These are phyloP conservation scores for Acanthamoeba healyi DNA, from an alignment of 208 protist genomes.

Conservation along the genomic window DNA sequence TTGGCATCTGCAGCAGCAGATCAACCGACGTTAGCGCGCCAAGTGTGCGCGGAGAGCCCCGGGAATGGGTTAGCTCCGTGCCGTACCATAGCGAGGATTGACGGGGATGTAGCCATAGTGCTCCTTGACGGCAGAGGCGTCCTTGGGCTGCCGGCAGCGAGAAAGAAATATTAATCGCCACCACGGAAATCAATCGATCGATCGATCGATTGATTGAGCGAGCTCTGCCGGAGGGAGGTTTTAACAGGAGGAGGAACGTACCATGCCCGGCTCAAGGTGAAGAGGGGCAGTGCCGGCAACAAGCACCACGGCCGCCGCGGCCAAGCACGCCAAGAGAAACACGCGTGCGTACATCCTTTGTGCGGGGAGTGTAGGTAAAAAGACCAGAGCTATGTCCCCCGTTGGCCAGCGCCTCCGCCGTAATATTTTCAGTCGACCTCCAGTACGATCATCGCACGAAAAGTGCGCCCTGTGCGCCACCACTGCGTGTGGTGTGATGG, in stretches of 20 bases:
- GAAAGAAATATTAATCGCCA: no score
- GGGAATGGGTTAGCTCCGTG: background rate
- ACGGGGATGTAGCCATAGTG: constrained; percentile 67
- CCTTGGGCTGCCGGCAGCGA: background rate
- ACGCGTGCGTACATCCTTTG: background rate
- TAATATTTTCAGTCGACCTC: no score
- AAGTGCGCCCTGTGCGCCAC: no score
- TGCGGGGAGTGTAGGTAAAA: no score
- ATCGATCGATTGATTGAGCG: no score
- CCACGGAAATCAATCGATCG: no score
- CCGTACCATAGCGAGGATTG: constrained; percentile 19
- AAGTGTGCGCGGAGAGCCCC: no score
- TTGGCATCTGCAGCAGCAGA: constrained; percentile 73
- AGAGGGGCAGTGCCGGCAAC: background rate
- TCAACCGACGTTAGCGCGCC: no score
- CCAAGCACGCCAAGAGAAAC: background rate
- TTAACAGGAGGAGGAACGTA: background rate
- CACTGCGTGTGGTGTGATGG: no score
- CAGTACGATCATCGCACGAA: no score
- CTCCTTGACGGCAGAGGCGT: constrained; percentile 26
- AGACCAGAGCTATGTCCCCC: no score
- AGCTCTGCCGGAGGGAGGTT: background rate
- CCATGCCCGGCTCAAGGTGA: background rate
- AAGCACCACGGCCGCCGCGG: background rate
- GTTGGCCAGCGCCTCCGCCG: no score